Base-by-base conservation (phyloP, 139 green algal genomes). In the Chlorella sorokiniana region DNA sequence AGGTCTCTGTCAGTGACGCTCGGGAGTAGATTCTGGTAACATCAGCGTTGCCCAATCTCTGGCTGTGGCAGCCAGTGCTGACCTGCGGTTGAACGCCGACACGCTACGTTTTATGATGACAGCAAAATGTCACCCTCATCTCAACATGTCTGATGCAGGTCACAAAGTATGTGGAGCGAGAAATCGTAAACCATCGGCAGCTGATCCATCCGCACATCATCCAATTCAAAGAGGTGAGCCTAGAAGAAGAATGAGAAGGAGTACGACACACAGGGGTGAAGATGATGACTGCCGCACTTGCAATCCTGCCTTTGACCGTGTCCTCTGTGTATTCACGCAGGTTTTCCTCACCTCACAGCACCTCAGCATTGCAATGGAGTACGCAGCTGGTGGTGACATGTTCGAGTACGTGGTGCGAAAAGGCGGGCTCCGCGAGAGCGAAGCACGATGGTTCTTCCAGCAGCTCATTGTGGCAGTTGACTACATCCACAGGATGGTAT, bases 361-460 rank as follows among this genome's bases (percentile, higher is more conserved):
- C 82, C 86, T 99, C 37, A 91, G 90, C 48, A 99, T 99, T 69
- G 94, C 91, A 14, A 98, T 99, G 96, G 96, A 99, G 90, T 98
- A 92, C 86, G 95, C 92, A 3, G 86, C 92, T 0, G 95, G 96
- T 0, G 96, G 96, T 4, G 96, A 98, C 81, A 96, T 98, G 89
- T 98, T 98, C 86, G 93, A 98, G 89, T 94, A 96, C 62, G 95
- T 98, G n/a, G 94, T 97, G 74, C 89, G 92, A 5, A 94, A 94
- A 27, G 93, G 93, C 44, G 90, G 94, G 11, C 93, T 99, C 37
- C 93, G 92, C 38, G 97, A 99, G 88, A 93, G 93, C 22, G 96
- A 98, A 79, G 95, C 95, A 29, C 90, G 97, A 16, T 99, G 95
- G 94, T 99, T 99, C 87, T 99, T 99, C 85, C 96, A 99, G 90